Evolutionary conservation across 1,284 basidiomycete genomes (phyloP), one percentile per base, ranked within the genome.

Genomic region (Ustilago curta): DNA sequence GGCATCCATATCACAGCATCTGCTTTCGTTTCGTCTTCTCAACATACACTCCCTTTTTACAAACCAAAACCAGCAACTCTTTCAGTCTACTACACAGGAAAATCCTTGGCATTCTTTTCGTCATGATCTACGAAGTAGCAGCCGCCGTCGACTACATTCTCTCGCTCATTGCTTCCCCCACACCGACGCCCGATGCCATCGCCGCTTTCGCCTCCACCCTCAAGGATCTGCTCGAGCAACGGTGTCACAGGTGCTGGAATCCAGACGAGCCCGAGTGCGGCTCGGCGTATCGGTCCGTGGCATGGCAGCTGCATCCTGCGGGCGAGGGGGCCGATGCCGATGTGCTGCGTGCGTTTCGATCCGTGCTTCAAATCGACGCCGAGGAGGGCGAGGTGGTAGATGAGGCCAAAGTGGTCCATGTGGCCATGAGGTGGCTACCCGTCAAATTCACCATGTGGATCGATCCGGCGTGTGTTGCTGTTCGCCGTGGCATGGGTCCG

Each of bases 391-490:
- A 71, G 53, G 53, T 72, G 35, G 35, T 62, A 18, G 37, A 58
- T 4, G 54, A 64, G 19, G 18, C 49, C 29, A 57, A 50, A 18
- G 61, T 59, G 12, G 59, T 64, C 2, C 40, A 52, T 12, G 51
- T 76, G 2, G 73, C 69, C 9, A 47, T 71, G 6, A n/a, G 56
- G 5, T 76, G 68, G 73, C 59, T 78, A 7, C 66, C 65, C 3
- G 6, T 40, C 14, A 27, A 55, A 11, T 79, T 78, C 53, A 81
- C 78, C 1, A 57, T 81, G 11, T 81, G 79, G 79, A 72, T 81
- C 53, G 79, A 81, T 53, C 77, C 79, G 6, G 72, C 73, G 44
- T 81, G 79, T 52, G 79, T 81, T 14, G 72, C 79, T n/a, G 56
- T 78, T 19, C 55, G 79, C 4, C 27, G 51, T 11, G 79, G 78